Percentiles rank a stretch among this genome's conserved stretches.
phyloP scores from a whole-genome alignment of 2,329 filamentous ascomycete genomes.

The Fusarium tricinctum region DNA sequence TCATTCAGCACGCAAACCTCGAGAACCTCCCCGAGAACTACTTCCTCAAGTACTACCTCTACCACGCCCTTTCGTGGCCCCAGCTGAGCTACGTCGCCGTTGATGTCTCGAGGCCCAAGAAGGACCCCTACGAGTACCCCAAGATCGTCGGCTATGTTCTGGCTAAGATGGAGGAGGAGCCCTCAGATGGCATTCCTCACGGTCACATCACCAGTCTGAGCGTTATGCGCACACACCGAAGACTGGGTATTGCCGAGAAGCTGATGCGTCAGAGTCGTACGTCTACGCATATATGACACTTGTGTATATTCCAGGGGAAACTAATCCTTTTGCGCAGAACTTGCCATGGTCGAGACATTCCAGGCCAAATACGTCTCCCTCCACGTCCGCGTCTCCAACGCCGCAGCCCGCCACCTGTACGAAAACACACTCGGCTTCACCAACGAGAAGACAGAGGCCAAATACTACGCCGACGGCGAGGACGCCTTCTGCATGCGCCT shows the following conservation, averaged over 20 bases:
- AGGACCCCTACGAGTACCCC: constrained; percentile 87
- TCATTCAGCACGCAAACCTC: constrained; percentile 98
- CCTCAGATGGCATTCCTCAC: constrained; percentile 88
- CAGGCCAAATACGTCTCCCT: constrained; percentile 92
- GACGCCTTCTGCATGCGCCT: constrained; percentile 96
- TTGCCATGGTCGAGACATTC: constrained; percentile 97
- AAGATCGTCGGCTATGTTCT: constrained; percentile 99
- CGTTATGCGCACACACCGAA: constrained; percentile 95
- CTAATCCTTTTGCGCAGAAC: constrained; percentile 67
- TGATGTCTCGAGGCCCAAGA: constrained; percentile 84
- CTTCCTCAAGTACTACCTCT: constrained; percentile 99
- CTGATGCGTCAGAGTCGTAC: constrained; percentile 95
- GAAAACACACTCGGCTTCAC: constrained; percentile 91
- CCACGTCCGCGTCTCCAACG: constrained; percentile 95
- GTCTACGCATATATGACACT: constrained; percentile 53
- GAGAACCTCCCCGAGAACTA: constrained; percentile 99
- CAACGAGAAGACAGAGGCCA: constrained; percentile 85
- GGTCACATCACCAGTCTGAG: constrained; percentile 96
- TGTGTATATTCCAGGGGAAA: not conserved
- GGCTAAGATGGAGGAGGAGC: constrained; percentile 99
- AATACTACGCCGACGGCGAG: constrained; percentile 98
- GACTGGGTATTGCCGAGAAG: constrained; percentile 94
- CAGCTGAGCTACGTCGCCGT: constrained; percentile 97
- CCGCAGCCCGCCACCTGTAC: constrained; percentile 91
- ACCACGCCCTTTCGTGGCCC: constrained; percentile 98